Conservation (phyloP, 176 grass and related monocot species). For the Aegilops speltoides region DNA sequence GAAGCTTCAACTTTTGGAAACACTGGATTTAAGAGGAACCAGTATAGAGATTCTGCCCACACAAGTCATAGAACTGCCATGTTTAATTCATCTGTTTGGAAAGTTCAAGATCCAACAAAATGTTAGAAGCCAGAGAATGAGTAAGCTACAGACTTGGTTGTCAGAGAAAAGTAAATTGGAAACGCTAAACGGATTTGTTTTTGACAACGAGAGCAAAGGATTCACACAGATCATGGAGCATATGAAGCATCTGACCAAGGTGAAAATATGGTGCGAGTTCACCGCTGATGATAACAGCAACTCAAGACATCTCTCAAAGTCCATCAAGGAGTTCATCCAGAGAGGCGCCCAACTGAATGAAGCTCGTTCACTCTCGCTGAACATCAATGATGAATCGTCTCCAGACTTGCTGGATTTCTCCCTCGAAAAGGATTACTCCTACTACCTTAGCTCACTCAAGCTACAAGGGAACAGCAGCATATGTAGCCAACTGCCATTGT, state of each 20-base stretch:
- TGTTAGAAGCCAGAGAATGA: background rate
- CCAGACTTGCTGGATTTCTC: background rate
- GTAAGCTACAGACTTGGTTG: background rate
- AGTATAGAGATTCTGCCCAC: conserved; percentile 1
- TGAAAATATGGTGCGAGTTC: conserved; percentile 16
- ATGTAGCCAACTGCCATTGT: background rate
- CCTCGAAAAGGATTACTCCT: background rate
- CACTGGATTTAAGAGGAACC: background rate
- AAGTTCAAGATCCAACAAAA: background rate
- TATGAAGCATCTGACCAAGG: conserved; percentile 14
- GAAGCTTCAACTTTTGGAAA: conserved; percentile 30
- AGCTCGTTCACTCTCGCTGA: conserved; percentile 5
- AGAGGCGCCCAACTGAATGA: background rate
- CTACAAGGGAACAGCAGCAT: background rate
- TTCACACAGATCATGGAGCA: background rate
- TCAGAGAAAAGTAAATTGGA: conserved; percentile 4
- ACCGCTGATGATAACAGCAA: background rate
- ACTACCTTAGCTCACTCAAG: conserved; percentile 19
- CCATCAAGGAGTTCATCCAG: conserved; percentile 6
- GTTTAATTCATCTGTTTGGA: conserved; percentile 12
- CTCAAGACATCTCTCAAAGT: background rate
- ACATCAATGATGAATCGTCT: background rate
- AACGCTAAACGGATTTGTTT: background rate
- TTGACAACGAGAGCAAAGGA: background rate
- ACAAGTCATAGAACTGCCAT: conserved; percentile 1